Percentiles rank a stretch among this genome's conserved stretches.
Evolutionary conservation across 495 filamentous ascomycete species (phyloP).

Genomic region (Podospora comata): DNA sequence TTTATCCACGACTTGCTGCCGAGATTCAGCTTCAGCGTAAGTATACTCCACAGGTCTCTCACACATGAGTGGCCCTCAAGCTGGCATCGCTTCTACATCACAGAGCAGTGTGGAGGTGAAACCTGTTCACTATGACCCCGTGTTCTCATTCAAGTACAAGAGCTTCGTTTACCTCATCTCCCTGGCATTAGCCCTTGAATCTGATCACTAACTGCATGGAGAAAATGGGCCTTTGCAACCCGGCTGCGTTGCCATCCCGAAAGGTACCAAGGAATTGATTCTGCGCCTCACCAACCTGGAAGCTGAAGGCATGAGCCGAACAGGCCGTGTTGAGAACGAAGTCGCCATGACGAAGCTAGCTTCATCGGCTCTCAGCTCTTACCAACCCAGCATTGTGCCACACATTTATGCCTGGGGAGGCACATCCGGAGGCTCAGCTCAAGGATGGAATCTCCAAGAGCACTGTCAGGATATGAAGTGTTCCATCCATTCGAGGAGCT

Average conservation of each 20-base stretch:
- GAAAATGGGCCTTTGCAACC: not conserved
- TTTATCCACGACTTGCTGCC: conserved; percentile 24
- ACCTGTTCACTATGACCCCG: conserved; percentile 34
- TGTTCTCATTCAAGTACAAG: conserved; percentile 37
- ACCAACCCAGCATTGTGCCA: conserved; percentile 5
- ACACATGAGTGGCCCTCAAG: not conserved
- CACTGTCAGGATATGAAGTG: too few relatives aligned
- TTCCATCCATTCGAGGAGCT: conserved; percentile 3
- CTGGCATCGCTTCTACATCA: conserved; percentile 4
- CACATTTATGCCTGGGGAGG: conserved; percentile 12
- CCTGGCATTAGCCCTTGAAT: conserved; percentile 11
- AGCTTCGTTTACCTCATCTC: conserved; percentile 37
- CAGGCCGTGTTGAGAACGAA: conserved; percentile 12
- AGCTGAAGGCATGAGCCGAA: conserved; percentile 3
- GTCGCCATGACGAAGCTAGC: conserved; percentile 13
- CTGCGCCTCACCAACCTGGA: conserved; percentile 8
- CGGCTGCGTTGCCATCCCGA: conserved; percentile 7
- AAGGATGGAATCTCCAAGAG: conserved; percentile 13
- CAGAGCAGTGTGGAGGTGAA: conserved; percentile 15
- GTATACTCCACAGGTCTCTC: not conserved
- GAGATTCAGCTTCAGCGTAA: conserved; percentile 17
- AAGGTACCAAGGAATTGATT: conserved; percentile 8
- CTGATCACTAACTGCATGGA: not conserved
- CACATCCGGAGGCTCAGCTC: not conserved
- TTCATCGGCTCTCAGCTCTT: not conserved